Evolutionary conservation across 2,329 filamentous ascomycete genomes (phyloP), one percentile per base, ranked within the genome.

Genomic region (Nigrospora sphaerica): DNA sequence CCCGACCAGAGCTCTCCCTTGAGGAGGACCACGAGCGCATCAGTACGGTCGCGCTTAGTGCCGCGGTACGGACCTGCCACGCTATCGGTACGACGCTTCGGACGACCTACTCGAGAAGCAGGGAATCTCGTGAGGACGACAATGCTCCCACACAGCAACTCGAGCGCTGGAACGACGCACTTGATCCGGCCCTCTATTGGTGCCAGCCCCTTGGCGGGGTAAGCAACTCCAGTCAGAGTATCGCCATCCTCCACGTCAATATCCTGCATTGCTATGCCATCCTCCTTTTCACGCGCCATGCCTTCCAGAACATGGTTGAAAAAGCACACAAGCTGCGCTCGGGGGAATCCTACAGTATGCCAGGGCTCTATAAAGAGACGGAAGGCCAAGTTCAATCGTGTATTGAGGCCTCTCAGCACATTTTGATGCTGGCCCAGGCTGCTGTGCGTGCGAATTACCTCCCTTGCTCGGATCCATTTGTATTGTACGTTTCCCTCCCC

Each of bases 261-360:
- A 64, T 85, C 19, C 66, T 84, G 34, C 78, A 83, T 47, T 77
- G 73, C 46, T 80, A 85, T 57, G 78, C 79, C 0, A 73, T 83
- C 36, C 74, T 85, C 23, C 67, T 86, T 0, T 69, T 86, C 1
- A 82, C 79, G 1, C 70, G 82, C 28, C 81, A 82, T 0, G 85
- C 85, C 57, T 81, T 85, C 48, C 63, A 84, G 13, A 77, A 75
- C 47, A 68, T 81, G 12, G 67, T 82, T 35, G 78, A 69, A 45
- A 63, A 66, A 56, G 56, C 60, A 23, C 19, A 23, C 49, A 57
- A 67, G 47, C 54, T 60, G 39, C 44, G 57, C 44, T 6, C 9
- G 36, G 28, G n/a, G 12, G 19, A 12, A 34, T 53, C 64, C 39
- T 56, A 56, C 38, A 60, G 57, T 52, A 47, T 53, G 45, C 55